A percentile compares a stretch with the other conserved stretches of the same genome.
Conservation (phyloP, 2,329 filamentous ascomycete species). For the Fusarium armeniacum region DNA sequence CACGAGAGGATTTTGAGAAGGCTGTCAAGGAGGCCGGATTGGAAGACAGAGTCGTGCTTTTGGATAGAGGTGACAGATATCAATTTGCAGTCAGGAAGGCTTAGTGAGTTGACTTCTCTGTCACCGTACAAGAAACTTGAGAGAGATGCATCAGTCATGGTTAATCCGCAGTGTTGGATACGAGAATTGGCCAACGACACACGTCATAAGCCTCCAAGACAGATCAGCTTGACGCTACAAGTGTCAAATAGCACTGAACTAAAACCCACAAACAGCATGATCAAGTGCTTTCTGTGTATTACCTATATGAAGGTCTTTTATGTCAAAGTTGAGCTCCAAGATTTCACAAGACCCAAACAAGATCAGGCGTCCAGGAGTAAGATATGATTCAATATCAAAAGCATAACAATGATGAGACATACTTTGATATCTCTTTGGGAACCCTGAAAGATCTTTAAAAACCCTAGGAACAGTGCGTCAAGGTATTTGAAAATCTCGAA, state of each 20-base stretch:
- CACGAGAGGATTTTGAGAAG: conserved; percentile 71
- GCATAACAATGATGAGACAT: background rate
- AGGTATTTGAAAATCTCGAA: too few species aligned
- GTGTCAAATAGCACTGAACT: background rate
- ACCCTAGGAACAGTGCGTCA: too few species aligned
- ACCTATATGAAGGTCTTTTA: background rate
- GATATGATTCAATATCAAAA: background rate
- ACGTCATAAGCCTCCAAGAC: too few species aligned
- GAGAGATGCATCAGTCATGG: background rate
- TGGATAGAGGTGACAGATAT: conserved; percentile 59
- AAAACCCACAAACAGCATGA: background rate
- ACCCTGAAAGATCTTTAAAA: background rate
- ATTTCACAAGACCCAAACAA: background rate
- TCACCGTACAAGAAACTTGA: background rate
- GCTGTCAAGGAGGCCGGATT: conserved; percentile 67
- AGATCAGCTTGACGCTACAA: background rate
- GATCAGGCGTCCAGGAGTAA: background rate
- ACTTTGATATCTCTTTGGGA: background rate
- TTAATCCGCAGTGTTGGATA: background rate
- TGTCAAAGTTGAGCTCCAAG: background rate
- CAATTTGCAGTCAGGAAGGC: conserved; percentile 20
- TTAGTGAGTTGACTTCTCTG: background rate
- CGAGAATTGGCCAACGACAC: background rate
- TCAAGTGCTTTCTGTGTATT: background rate
- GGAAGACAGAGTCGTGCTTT: conserved; percentile 68